These are phyloP conservation scores for Emericellopsis cladophorae DNA, from an alignment of 2,329 filamentous ascomycete genomes.

Conservation along the genomic window DNA sequence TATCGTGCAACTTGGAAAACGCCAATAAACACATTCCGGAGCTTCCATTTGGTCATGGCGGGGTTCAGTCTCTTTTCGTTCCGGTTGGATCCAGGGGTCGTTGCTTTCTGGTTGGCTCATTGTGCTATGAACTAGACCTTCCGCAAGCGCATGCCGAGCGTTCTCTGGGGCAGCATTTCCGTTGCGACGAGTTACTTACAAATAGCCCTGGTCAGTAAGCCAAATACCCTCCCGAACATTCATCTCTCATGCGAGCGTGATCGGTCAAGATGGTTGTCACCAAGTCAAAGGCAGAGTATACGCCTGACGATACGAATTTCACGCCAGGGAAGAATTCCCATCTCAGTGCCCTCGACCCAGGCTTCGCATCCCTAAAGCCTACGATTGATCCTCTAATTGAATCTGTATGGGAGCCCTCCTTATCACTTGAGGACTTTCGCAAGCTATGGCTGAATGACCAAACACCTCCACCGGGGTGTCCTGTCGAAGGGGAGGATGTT, in stretches of 20 bases:
- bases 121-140: too few relatives aligned
- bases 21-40: too few relatives aligned
- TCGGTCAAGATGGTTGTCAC: conserved; percentile 10
- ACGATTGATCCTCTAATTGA: conserved; percentile 12
- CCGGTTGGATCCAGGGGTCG: too few relatives aligned
- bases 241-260: background rate
- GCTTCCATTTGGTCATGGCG: too few relatives aligned
- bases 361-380: conserved; percentile 13
- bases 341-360: conserved; percentile 16
- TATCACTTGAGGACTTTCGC: conserved; percentile 15
- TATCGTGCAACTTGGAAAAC: too few relatives aligned
- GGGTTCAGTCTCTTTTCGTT: too few relatives aligned
- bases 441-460: conserved; percentile 10
- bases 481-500: conserved; percentile 19
- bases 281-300: conserved; percentile 15
- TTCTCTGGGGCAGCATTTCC: too few relatives aligned
- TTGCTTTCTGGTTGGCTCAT: too few relatives aligned
- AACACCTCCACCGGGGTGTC: conserved; percentile 13
- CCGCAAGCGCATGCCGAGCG: too few relatives aligned
- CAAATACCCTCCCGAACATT: too few relatives aligned
- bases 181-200: too few relatives aligned
- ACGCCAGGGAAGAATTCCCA: conserved; percentile 21
- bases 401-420: conserved; percentile 13
- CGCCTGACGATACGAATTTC: conserved; percentile 13
- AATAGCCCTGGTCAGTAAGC: too few relatives aligned